Base-by-base conservation (phyloP, 148 eudicot species). In the Suaeda aralocaspica region DNA sequence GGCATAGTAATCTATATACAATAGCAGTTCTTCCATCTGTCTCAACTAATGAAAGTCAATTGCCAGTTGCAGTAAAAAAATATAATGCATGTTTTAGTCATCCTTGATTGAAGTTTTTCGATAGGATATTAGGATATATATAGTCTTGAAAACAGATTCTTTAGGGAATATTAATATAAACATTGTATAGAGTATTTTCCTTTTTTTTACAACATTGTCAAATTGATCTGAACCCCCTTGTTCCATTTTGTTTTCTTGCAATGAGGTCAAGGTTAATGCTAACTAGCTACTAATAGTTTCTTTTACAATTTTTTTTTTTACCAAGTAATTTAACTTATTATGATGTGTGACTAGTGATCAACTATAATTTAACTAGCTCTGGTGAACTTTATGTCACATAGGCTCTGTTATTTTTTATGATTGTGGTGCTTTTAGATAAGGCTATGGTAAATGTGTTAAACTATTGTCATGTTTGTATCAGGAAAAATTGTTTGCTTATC, bases 401-500 rank as follows among this genome's bases (percentile, higher is more conserved):
- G 1, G 59, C 59, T 55, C 49, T 13, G 56, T 51, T 22, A 18
- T 14, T 51, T 19, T 45, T 45, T 9, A 24, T 9, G 58, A 36
- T 50, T 51, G n/a, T 67, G 14, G 15, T 55, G 21, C 58, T 70
- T 42, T 60, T 9, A 15, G 44, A 41, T 6, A 51, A 28, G 66
- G 22, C 24, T 61, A 13, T 28, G 18, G 28, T 65, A 13, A 36
- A 50, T 29, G 33, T 58, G 19, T 59, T 29, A 55, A 31, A 48
- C 22, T 42, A 58, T 26, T 66, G 64, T 12, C 25, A 50, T 34
- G 18, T 62, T 56, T 69, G 29, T 41, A 24, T 18, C 81, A 91
- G 98, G 98, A 66, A 92, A 92, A 83, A 93, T 94, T 34, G 82
- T 91, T 8, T 94, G 99, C 77, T 81, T 94, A 67, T 89, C 97